Base-by-base conservation (phyloP, 208 protist genomes). In the Leishmania guyanensis region DNA sequence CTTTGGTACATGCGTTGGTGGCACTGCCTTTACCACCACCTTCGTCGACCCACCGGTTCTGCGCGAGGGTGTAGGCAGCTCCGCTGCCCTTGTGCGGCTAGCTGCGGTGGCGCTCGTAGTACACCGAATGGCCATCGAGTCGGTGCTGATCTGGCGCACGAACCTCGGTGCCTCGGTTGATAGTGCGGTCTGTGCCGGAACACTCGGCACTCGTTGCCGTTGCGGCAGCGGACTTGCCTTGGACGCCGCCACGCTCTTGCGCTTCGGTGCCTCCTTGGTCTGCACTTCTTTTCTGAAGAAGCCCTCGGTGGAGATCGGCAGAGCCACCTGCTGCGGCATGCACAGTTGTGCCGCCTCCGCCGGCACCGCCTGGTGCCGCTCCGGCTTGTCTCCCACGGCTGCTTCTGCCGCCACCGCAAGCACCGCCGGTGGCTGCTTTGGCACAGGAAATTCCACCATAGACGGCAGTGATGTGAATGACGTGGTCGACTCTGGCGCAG, bases 221-320 rank as follows among this genome's bases (percentile, higher is more conserved):
- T 12, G 69, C 51, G 48, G 51, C n/a, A 36, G 46, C n/a, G 36
- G 8, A 12, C 26, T 46, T 20, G 46, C 64, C 62, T 69, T 71
- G 20, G n/a, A 16, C 26, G 60, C 6, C 29, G 26, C 50, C 16
- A 72, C 43, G 68, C 26, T 43, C 77, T 51, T 5, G 65, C 76
- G 60, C 36, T 84, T 65, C 70, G 76, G 22, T 3, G 51, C 76
- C 20, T 79, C 75, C 46, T 78, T 81, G 72, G 53, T 33, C 50
- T 64, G 53, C 36, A 64, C 71, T 8, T 77, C 72, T n/a, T 75
- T 84, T 43, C 74, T 80, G 33, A 60, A 43, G 60, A 85, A 82
- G 50, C 72, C 82, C 14, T 36, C 54, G 82, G 73, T 82, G 77
- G 82, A 70, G 62, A 85, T 82, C 29, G 82, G 79, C 62, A 85